phyloP scores from a whole-genome alignment of 192 early-diverging fungal genomes.

The Gamsiella multidivaricata region DNA sequence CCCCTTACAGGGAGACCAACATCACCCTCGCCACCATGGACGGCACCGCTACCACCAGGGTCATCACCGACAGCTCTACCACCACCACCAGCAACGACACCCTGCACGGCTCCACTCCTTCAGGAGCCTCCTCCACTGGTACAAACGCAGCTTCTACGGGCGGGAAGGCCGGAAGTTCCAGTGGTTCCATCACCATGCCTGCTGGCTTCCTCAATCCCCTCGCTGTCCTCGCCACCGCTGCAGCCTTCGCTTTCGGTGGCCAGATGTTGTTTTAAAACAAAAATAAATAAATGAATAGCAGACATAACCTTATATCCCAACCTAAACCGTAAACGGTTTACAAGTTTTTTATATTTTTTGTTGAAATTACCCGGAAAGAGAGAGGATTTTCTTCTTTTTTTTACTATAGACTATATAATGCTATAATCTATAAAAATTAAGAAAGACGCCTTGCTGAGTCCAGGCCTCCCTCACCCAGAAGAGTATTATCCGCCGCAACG shows the following conservation, averaged over 20 bases:
- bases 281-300: no score
- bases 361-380: no score
- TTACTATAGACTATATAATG: no score
- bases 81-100: not conserved
- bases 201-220: not conserved
- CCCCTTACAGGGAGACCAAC: constrained; percentile 54
- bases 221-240: not conserved
- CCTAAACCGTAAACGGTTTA: no score
- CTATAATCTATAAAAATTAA: no score
- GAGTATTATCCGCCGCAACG: no score
- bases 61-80: not conserved
- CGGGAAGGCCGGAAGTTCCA: not conserved
- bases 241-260: not conserved
- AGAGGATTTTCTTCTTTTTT: no score
- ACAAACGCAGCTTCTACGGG: not conserved
- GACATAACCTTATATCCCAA: no score
- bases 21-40: constrained; percentile 32
- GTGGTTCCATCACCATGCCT: not conserved
- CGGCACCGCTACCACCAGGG: constrained; percentile 18
- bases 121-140: not conserved
- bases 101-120: no score
- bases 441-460: no score
- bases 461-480: no score
- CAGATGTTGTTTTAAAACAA: constrained; percentile 10
- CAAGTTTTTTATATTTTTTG: no score